These are phyloP conservation scores for Blastomyces percursus DNA, from an alignment of 2,329 filamentous ascomycete genomes.

Conservation along the genomic window DNA sequence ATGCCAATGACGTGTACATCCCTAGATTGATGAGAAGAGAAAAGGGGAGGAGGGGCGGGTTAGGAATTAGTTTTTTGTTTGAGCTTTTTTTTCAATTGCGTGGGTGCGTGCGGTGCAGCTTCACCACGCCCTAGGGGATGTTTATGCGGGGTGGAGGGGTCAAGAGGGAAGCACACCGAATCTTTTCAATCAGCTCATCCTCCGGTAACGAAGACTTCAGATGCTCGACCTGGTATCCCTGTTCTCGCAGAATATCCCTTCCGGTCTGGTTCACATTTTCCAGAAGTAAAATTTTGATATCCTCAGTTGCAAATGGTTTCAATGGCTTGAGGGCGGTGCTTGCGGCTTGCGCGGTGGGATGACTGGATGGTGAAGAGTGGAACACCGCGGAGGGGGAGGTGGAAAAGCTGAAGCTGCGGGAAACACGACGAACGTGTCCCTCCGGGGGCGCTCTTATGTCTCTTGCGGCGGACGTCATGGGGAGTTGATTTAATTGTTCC, in stretches of 20 bases:
- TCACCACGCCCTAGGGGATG: no score
- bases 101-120: no score
- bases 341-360: constrained; percentile 39
- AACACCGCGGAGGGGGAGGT: constrained; percentile 66
- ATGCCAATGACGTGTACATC: constrained; percentile 97
- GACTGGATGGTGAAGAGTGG: constrained; percentile 59
- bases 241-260: constrained; percentile 63
- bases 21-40: constrained; percentile 35
- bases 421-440: constrained; percentile 34
- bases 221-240: constrained; percentile 94
- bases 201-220: constrained; percentile 83
- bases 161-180: constrained; percentile 49
- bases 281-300: constrained; percentile 90
- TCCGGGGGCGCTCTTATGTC: constrained; percentile 26
- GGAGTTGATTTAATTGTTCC: constrained; percentile 3
- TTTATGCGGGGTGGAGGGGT: constrained; percentile 6
- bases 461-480: constrained; percentile 24
- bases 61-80: neutral
- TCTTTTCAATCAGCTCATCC: constrained; percentile 93
- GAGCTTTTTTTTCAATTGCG: neutral
- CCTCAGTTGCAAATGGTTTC: constrained; percentile 90
- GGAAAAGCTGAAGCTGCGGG: constrained; percentile 56
- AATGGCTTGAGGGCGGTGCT: constrained; percentile 54
- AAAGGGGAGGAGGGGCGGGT: no score
- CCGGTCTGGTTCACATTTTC: constrained; percentile 95